These are phyloP conservation scores for Cordia subcordata DNA, from an alignment of 257 asterid species.

Conservation along the genomic window DNA sequence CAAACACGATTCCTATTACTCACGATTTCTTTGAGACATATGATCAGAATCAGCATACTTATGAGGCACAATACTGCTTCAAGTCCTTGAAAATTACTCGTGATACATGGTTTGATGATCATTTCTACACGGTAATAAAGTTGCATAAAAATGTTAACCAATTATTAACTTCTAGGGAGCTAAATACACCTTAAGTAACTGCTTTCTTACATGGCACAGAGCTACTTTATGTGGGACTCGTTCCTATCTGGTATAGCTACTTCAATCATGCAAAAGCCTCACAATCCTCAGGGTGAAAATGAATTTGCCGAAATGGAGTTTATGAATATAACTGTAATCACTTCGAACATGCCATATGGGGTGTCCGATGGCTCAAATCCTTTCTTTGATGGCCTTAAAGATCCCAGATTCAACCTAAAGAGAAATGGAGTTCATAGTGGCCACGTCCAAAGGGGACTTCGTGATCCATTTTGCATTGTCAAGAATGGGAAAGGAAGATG, in stretches of 20 bases:
- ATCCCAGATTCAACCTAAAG: conserved; percentile 46
- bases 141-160: not conserved
- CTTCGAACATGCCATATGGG: conserved; percentile 73
- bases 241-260: conserved; percentile 74
- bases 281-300: conserved; percentile 49
- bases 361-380: conserved; percentile 71
- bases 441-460: conserved; percentile 66
- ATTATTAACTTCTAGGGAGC: not conserved
- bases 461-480: conserved; percentile 67
- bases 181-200: not conserved
- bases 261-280: conserved; percentile 55
- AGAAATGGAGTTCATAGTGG: conserved; percentile 74
- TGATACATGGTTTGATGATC: conserved; percentile 58
- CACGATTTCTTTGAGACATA: conserved; percentile 38
- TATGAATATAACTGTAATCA: conserved; percentile 71
- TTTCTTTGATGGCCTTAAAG: conserved; percentile 42
- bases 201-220: conserved; percentile 40
- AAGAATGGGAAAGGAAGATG: conserved; percentile 66
- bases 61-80: conserved; percentile 82
- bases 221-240: conserved; percentile 90
- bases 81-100: conserved; percentile 65
- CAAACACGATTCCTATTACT: conserved; percentile 74
- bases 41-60: conserved; percentile 68
- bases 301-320: conserved; percentile 80
- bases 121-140: conserved; percentile 56